These are phyloP conservation scores for Rhodotorula glutinis DNA, from an alignment of 1,284 basidiomycete species.

Conservation along the genomic window DNA sequence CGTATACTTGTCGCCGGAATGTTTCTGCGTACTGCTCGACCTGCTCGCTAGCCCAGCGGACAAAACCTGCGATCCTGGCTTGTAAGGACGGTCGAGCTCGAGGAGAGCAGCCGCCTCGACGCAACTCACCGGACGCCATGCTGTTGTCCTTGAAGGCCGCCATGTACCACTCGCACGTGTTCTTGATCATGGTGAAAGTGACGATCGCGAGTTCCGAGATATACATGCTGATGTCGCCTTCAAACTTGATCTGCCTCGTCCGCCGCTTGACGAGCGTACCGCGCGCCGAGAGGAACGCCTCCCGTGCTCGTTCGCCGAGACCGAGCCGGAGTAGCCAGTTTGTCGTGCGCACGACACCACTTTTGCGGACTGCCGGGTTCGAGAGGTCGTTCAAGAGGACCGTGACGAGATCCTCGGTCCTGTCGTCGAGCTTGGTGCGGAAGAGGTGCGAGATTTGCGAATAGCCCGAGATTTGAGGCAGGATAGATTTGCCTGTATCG, in stretches of 20 bases:
- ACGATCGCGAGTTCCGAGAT: conserved; percentile 77
- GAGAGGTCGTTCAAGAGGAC: conserved; percentile 72
- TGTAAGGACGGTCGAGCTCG: background rate
- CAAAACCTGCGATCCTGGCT: conserved; percentile 62
- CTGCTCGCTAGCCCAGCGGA: conserved; percentile 88
- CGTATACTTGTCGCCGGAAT: conserved; percentile 89
- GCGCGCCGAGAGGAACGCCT: conserved; percentile 77
- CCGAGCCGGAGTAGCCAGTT: conserved; percentile 69
- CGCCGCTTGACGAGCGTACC: conserved; percentile 70
- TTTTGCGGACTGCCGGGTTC: conserved; percentile 72
- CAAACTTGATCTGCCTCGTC: conserved; percentile 80
- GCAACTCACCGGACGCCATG: conserved; percentile 74
- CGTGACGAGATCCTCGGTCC: conserved; percentile 67
- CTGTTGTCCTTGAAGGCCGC: conserved; percentile 92
- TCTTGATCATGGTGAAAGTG: conserved; percentile 82
- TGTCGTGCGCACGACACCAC: conserved; percentile 67
- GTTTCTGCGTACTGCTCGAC: conserved; percentile 78
- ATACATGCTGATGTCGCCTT: conserved; percentile 77
- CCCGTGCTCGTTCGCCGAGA: conserved; percentile 73
- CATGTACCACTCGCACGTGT: conserved; percentile 97
- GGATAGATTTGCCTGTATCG: conserved; percentile 31
- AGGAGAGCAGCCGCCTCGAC: no score
- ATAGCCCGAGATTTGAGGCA: conserved; percentile 36
- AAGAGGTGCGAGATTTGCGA: conserved; percentile 50
- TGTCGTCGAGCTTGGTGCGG: conserved; percentile 60